These are phyloP conservation scores for Candida boleticola DNA, from an alignment of 805 yeast genomes.

Conservation along the genomic window DNA sequence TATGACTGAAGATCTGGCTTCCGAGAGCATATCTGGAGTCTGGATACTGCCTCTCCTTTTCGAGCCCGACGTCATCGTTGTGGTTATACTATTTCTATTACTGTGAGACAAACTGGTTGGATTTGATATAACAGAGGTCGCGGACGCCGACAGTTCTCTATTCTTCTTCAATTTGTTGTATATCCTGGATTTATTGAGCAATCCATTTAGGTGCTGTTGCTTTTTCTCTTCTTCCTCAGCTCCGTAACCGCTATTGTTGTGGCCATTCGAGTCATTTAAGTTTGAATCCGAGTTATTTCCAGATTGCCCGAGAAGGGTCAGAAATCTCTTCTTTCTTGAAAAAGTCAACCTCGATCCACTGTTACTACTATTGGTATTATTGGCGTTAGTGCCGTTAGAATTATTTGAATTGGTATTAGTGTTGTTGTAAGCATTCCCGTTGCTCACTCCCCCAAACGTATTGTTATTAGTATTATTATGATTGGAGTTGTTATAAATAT, in stretches of 20 bases:
- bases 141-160: slow-evolving; percentile 34
- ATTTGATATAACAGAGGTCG: slow-evolving; percentile 19
- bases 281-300: not conserved
- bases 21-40: slow-evolving; percentile 5
- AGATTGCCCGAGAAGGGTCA: slow-evolving; percentile 13
- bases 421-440: not conserved
- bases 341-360: not conserved
- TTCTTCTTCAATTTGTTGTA: slow-evolving; percentile 36
- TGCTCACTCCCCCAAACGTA: not conserved
- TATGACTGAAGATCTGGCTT: slow-evolving; percentile 1
- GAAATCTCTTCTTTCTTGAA: slow-evolving; percentile 17
- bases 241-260: slow-evolving; percentile 1
- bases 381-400: not conserved
- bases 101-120: slow-evolving; percentile 15
- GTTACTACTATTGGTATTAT: not conserved
- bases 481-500: not conserved
- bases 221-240: slow-evolving; percentile 16
- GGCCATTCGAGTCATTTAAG: not conserved
- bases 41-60: slow-evolving; percentile 15
- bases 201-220: slow-evolving; percentile 18
- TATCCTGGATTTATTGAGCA: slow-evolving; percentile 32
- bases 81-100: slow-evolving; percentile 21
- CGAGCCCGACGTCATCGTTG: slow-evolving; percentile 22
- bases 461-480: slow-evolving; percentile 1
- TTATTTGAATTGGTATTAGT: not conserved